A percentile compares a stretch with the other conserved stretches of the same genome.
These are phyloP conservation scores for Monosporascus sp. DNA, from an alignment of 2,329 filamentous ascomycete species.

Conservation along the genomic window DNA sequence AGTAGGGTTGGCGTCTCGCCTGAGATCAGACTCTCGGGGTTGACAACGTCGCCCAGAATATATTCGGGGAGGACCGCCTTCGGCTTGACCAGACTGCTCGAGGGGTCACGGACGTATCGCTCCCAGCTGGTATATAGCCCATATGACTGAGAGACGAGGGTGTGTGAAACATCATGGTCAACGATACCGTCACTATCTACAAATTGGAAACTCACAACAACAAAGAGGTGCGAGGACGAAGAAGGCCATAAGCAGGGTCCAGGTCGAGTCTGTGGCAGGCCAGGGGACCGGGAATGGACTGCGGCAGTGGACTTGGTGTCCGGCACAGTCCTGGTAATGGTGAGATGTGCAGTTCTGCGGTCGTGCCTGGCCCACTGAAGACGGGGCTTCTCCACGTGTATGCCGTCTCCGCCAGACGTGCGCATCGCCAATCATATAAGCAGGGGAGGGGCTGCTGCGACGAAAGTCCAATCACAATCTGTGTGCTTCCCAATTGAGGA, in stretches of 20 bases:
- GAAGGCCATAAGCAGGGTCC: background rate
- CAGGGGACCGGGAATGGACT: too few species aligned
- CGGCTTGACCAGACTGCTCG: constrained; percentile 25
- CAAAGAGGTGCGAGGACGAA: background rate
- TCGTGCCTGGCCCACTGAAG: too few species aligned
- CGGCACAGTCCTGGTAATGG: too few species aligned
- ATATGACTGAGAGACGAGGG: constrained; percentile 1
- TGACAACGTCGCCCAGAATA: constrained; percentile 32
- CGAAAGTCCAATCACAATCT: background rate
- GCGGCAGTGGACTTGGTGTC: too few species aligned
- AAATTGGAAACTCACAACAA: background rate
- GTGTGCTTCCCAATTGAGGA: too few species aligned
- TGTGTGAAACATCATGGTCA: background rate
- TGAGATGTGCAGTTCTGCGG: too few species aligned
- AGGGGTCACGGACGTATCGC: constrained; percentile 33
- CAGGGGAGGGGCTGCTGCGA: background rate
- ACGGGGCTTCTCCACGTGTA: too few species aligned
- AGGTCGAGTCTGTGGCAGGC: too few species aligned
- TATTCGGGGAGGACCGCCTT: constrained; percentile 24
- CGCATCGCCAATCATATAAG: background rate
- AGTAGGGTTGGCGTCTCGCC: constrained; percentile 27
- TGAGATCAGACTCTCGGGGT: constrained; percentile 28
- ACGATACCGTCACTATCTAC: background rate
- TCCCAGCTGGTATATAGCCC: constrained; percentile 25
- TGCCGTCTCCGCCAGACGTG: background rate